These are phyloP conservation scores for Ampelomyces quisqualis DNA, from an alignment of 2,329 filamentous ascomycete species.

Conservation along the genomic window DNA sequence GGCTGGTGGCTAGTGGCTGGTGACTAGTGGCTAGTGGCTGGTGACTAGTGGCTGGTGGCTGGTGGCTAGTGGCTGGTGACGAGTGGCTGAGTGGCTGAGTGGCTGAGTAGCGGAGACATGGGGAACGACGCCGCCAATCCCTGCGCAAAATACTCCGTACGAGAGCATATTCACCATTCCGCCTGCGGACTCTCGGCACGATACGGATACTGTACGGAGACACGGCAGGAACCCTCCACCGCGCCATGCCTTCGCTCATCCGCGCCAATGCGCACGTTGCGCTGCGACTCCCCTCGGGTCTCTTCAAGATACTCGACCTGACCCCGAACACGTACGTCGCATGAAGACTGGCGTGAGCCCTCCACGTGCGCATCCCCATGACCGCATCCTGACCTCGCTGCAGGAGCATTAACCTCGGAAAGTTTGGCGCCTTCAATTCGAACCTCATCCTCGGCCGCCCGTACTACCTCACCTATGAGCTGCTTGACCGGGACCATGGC, in stretches of 20 bases:
- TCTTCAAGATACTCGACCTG: slow-evolving; percentile 59
- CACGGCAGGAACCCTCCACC: slow-evolving; percentile 4
- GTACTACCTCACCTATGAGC: slow-evolving; percentile 87
- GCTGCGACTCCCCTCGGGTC: slow-evolving; percentile 60
- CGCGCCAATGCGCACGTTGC: slow-evolving; percentile 55
- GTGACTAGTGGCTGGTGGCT: no score
- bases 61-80: no score
- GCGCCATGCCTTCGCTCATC: slow-evolving; percentile 50
- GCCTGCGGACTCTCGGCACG: no score
- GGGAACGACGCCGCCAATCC: no score
- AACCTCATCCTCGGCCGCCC: slow-evolving; percentile 91
- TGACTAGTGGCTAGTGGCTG: no score
- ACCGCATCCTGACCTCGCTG: slow-evolving; percentile 7
- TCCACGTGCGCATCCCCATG: slow-evolving; percentile 6
- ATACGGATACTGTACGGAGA: no score
- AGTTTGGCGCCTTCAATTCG: slow-evolving; percentile 86
- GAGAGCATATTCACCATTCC: no score
- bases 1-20: no score
- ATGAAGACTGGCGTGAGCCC: slow-evolving; percentile 37
- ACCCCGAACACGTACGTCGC: slow-evolving; percentile 64
- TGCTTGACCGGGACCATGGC: slow-evolving; percentile 67
- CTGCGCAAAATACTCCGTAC: no score
- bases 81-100: no score
- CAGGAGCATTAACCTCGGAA: slow-evolving; percentile 84
- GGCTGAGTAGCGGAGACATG: no score